Conservation (phyloP, 129 eudicot genomes). For the Gnaphalium uliginosum region DNA sequence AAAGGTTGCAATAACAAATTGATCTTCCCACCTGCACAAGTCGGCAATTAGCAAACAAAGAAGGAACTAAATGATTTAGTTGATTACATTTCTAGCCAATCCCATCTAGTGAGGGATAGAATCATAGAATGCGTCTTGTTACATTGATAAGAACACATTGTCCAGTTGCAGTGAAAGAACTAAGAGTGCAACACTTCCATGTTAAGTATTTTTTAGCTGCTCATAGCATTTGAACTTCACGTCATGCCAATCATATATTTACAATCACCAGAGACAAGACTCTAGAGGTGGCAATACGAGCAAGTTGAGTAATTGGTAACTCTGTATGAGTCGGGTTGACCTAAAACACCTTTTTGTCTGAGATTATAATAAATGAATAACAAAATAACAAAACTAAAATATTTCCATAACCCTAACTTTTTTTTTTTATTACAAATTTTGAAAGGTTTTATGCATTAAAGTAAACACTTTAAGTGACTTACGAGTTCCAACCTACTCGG, state of each 20-base stretch:
- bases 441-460: too few relatives aligned
- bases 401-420: too few relatives aligned
- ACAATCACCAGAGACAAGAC: background rate
- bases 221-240: background rate
- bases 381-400: too few relatives aligned
- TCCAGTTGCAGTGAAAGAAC: background rate
- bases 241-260: background rate
- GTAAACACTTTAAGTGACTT: too few relatives aligned
- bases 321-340: too few relatives aligned
- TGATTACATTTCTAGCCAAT: slow-evolving; percentile 53
- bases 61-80: background rate
- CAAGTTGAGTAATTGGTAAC: too few relatives aligned
- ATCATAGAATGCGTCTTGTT: background rate
- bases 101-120: background rate
- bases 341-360: too few relatives aligned
- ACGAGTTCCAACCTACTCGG: too few relatives aligned
- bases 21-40: slow-evolving; percentile 67
- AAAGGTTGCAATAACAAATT: slow-evolving; percentile 73
- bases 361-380: too few relatives aligned
- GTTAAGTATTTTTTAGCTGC: background rate
- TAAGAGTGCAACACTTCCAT: background rate
- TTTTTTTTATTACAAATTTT: too few relatives aligned
- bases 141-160: background rate
- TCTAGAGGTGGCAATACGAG: too few relatives aligned
- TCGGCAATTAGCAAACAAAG: background rate